Percentiles rank a stretch among this genome's conserved stretches.
Evolutionary conservation across 768 basidiomycete species (phyloP).

Genomic region (Mycena filopes): DNA sequence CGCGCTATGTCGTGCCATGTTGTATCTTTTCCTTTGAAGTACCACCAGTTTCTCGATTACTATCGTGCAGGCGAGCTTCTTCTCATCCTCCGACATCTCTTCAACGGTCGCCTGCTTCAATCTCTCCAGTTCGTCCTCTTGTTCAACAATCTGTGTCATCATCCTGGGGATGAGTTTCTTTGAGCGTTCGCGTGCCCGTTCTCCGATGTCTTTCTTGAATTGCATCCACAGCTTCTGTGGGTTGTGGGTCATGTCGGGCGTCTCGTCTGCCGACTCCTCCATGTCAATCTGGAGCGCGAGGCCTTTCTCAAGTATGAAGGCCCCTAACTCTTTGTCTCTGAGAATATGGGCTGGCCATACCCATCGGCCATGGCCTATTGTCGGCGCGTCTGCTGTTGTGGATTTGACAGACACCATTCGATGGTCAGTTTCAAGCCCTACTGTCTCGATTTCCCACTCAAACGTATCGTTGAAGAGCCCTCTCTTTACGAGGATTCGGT

Average conservation of each 20-base stretch:
- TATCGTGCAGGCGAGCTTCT: not conserved
- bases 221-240: not conserved
- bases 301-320: not conserved
- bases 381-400: not conserved
- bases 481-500: not conserved
- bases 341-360: not conserved
- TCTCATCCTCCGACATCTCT: not conserved
- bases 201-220: not conserved
- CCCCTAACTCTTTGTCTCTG: constrained; percentile 12
- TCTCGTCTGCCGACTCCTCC: not conserved
- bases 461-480: not conserved
- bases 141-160: not conserved
- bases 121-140: not conserved
- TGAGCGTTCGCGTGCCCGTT: not conserved
- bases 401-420: not conserved
- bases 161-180: constrained; percentile 2
- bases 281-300: not conserved
- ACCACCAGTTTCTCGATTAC: not conserved
- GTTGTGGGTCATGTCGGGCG: not conserved
- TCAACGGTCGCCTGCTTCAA: not conserved
- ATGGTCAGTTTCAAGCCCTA: not conserved
- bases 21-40: not conserved
- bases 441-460: not conserved
- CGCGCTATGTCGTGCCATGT: not conserved
- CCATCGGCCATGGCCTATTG: not conserved